Conservation (phyloP, 75 land plant species). For the Picea sitchensis region DNA sequence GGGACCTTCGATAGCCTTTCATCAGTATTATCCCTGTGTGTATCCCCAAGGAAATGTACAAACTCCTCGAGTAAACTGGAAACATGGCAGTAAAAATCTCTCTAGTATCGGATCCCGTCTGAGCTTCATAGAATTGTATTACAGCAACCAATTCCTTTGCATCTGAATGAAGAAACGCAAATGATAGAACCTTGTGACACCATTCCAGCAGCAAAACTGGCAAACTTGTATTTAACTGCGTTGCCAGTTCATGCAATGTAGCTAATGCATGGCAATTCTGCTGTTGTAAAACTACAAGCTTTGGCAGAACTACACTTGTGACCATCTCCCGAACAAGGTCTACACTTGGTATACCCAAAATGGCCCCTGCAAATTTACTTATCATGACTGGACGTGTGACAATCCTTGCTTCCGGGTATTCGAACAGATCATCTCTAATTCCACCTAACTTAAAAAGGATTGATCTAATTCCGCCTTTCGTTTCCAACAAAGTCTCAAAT, state of each 20-base stretch:
- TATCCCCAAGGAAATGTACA: constrained; percentile 70
- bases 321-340: constrained; percentile 73
- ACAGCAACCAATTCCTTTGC: constrained; percentile 62
- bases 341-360: constrained; percentile 50
- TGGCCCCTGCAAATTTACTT: constrained; percentile 78
- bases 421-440: constrained; percentile 68
- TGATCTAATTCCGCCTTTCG: constrained; percentile 43
- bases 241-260: constrained; percentile 68
- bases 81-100: constrained; percentile 91
- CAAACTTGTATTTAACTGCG: constrained; percentile 53
- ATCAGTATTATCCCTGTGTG: constrained; percentile 38
- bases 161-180: constrained; percentile 70
- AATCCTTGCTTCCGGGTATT: constrained; percentile 55
- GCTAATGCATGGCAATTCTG: constrained; percentile 46
- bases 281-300: constrained; percentile 74
- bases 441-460: constrained; percentile 45
- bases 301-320: constrained; percentile 91
- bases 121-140: constrained; percentile 79
- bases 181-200: constrained; percentile 88
- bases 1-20: constrained; percentile 77
- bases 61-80: constrained; percentile 90
- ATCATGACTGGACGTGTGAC: constrained; percentile 59
- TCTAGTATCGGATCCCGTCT: constrained; percentile 70
- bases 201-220: constrained; percentile 69
- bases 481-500: constrained; percentile 65